These are phyloP conservation scores for Populus ilicifolia DNA, from an alignment of 345 rosid genomes.

Conservation along the genomic window DNA sequence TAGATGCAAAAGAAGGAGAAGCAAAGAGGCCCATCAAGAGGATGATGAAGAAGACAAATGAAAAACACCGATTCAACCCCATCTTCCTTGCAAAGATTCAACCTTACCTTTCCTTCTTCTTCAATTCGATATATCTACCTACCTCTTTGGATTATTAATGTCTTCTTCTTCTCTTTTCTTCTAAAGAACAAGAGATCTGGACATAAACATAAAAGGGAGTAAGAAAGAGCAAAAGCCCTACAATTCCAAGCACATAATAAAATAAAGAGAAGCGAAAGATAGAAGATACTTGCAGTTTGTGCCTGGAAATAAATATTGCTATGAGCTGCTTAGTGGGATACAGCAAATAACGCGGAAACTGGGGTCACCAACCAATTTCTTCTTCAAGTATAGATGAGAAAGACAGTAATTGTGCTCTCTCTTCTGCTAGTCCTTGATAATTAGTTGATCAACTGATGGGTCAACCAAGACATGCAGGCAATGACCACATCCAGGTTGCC, in stretches of 20 bases:
- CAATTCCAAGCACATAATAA: neutral
- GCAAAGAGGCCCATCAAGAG: constrained; percentile 25
- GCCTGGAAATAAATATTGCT: neutral
- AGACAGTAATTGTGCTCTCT: neutral
- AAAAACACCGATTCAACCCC: constrained; percentile 20
- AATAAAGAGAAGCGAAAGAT: neutral
- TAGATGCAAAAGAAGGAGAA: constrained; percentile 35
- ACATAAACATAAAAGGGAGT: neutral
- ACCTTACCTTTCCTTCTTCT: neutral
- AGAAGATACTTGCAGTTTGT: neutral
- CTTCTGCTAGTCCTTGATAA: neutral
- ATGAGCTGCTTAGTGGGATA: neutral
- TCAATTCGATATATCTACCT: neutral
- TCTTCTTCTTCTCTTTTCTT: neutral
- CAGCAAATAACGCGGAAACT: constrained; percentile 15
- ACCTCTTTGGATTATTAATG: neutral
- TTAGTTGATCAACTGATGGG: neutral
- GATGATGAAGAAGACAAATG: constrained; percentile 26
- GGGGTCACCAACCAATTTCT: neutral
- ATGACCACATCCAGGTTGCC: neutral
- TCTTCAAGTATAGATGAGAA: neutral
- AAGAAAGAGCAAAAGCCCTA: no score
- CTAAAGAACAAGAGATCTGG: neutral
- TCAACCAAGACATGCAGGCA: neutral
- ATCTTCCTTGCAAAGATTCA: neutral